A percentile compares a stretch with the other conserved stretches of the same genome.
Evolutionary conservation across 495 filamentous ascomycete species (phyloP).

Genomic region (Cercophora samala): DNA sequence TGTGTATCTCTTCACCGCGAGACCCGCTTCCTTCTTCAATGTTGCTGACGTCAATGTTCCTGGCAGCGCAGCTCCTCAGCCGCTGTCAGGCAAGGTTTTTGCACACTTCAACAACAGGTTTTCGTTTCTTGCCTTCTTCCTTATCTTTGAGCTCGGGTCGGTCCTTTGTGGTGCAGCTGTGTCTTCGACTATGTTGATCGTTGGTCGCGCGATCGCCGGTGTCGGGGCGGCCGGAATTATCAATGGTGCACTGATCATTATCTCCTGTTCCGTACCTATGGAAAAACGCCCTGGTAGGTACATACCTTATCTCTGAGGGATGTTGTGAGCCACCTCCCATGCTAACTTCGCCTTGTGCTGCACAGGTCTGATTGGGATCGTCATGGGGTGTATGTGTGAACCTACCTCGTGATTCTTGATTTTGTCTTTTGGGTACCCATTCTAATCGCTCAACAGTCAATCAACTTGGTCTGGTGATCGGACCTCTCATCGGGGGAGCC

Average conservation of each 20-base stretch:
- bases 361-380: background rate
- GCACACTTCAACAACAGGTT: background rate
- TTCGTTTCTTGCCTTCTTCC: background rate
- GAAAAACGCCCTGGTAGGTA: background rate
- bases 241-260: background rate
- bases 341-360: no score
- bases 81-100: background rate
- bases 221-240: background rate
- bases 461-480: background rate
- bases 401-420: no score
- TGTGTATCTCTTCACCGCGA: background rate
- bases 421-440: no score
- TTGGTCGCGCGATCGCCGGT: background rate
- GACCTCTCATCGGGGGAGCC: background rate
- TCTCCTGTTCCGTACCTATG: background rate
- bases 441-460: background rate
- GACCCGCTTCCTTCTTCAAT: no score
- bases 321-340: no score
- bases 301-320: no score
- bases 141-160: background rate
- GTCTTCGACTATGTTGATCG: background rate
- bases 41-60: no score
- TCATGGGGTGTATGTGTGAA: background rate
- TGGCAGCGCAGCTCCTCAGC: background rate
- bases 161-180: background rate